Percentiles rank a stretch among this genome's conserved stretches.
Conservation (phyloP, 352 stramenopile species). For the Pythium sp. region DNA sequence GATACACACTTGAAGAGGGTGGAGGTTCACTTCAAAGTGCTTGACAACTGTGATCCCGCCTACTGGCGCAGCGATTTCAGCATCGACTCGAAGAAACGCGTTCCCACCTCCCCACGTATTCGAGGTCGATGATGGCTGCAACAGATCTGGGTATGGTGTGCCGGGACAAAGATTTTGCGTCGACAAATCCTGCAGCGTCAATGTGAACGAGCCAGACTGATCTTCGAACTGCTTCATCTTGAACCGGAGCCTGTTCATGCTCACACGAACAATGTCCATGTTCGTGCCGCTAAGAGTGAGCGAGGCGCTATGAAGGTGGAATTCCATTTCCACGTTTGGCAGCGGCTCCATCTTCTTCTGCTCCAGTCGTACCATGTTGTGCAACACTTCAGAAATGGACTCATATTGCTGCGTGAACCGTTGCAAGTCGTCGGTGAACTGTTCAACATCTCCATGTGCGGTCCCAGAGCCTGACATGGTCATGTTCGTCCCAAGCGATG, state of each 20-base stretch:
- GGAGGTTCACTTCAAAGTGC: conserved; percentile 85
- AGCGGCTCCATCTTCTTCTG: conserved; percentile 37
- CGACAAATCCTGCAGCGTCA: conserved; percentile 58
- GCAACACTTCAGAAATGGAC: conserved; percentile 39
- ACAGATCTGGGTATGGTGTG: conserved; percentile 70
- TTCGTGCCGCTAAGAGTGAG: conserved; percentile 58
- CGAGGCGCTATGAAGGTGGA: conserved; percentile 50
- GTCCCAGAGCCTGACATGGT: conserved; percentile 30
- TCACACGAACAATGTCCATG: conserved; percentile 56
- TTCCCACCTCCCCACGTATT: conserved; percentile 58
- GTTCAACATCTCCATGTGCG: conserved; percentile 41
- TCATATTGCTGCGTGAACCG: conserved; percentile 42
- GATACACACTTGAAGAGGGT: conserved; percentile 83
- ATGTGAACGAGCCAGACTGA: conserved; percentile 55
- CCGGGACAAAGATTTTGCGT: conserved; percentile 64
- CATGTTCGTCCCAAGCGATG: conserved; percentile 35
- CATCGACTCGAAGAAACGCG: conserved; percentile 70
- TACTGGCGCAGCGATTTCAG: conserved; percentile 65
- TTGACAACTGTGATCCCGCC: conserved; percentile 60
- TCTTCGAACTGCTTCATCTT: conserved; percentile 74
- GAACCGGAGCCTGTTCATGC: conserved; percentile 42
- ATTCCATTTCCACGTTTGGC: conserved; percentile 66
- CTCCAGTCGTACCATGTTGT: conserved; percentile 33
- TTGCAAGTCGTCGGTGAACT: conserved; percentile 48
- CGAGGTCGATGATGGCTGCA: conserved; percentile 39